Conservation (phyloP, 2,329 filamentous ascomycete genomes). For the Calonectria ilicicola region DNA sequence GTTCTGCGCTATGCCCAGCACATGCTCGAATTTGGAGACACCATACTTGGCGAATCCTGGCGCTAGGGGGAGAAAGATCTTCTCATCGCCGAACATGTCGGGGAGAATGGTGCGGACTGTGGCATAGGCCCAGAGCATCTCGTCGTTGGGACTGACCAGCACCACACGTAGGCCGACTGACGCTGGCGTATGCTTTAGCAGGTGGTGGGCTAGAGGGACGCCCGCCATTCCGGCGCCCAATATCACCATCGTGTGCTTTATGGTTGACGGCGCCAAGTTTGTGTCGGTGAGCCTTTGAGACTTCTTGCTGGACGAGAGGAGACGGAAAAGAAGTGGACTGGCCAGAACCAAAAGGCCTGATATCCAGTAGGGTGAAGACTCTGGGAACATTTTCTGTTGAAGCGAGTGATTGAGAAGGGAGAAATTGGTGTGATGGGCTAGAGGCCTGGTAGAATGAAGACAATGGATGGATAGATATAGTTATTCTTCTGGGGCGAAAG, state of each 20-base stretch:
- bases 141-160: constrained; percentile 61
- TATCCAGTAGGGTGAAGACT: neutral
- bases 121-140: constrained; percentile 62
- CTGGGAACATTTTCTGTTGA: neutral
- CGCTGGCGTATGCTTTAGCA: constrained; percentile 59
- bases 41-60: neutral
- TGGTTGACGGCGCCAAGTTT: neutral
- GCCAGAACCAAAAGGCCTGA: neutral
- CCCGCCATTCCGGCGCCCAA: constrained; percentile 62
- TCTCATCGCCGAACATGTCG: neutral
- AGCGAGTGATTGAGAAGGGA: neutral
- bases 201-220: constrained; percentile 60
- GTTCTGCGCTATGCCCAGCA: constrained; percentile 1
- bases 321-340: neutral
- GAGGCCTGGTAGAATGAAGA: neutral
- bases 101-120: constrained; percentile 2
- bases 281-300: neutral
- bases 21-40: neutral
- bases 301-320: neutral
- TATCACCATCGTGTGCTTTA: constrained; percentile 56
- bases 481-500: neutral
- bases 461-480: neutral
- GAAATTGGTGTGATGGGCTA: neutral
- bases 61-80: neutral
- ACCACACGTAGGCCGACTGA: constrained; percentile 59